phyloP scores from a whole-genome alignment of 2,329 filamentous ascomycete genomes.

The Fusarium sp. region DNA sequence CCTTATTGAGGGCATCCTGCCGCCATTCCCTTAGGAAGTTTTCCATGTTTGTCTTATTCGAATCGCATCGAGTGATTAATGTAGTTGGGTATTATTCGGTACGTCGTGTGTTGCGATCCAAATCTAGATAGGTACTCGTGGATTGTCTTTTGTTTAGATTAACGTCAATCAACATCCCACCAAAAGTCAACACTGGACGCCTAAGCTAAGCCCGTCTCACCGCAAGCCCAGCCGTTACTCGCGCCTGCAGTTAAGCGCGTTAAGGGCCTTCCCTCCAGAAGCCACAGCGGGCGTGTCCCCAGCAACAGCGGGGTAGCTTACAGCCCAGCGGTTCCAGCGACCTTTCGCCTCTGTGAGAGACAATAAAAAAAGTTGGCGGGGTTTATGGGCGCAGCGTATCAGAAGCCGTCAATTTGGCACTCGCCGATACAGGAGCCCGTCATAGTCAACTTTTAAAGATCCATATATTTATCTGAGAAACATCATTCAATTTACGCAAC shows the following conservation, averaged over 20 bases:
- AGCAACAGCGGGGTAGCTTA: constrained; percentile 53
- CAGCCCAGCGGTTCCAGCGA: constrained; percentile 40
- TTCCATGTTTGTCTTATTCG: constrained; percentile 75
- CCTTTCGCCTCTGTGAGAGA: constrained; percentile 19
- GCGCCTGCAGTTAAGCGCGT: constrained; percentile 38
- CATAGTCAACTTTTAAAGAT: constrained; percentile 36
- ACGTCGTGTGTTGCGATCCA: constrained; percentile 13
- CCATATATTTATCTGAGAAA: constrained; percentile 1
- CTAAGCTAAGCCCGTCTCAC: constrained; percentile 16
- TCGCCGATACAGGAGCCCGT: constrained; percentile 51
- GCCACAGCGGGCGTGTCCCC: constrained; percentile 45
- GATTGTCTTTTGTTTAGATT: constrained; percentile 39
- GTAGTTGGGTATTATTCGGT: neutral
- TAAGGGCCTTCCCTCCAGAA: constrained; percentile 30
- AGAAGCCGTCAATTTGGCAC: constrained; percentile 48
- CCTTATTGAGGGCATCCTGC: constrained; percentile 94
- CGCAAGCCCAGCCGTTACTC: constrained; percentile 21
- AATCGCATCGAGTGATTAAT: constrained; percentile 8
- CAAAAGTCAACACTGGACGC: constrained; percentile 43
- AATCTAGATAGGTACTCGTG: neutral
- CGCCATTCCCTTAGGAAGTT: constrained; percentile 94
- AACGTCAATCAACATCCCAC: constrained; percentile 41
- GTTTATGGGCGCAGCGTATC: constrained; percentile 42
- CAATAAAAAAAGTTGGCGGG: constrained; percentile 36
- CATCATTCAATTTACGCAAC: constrained; percentile 5